Conservation (phyloP, 495 filamentous ascomycete genomes). For the Aspergillus diversus region DNA sequence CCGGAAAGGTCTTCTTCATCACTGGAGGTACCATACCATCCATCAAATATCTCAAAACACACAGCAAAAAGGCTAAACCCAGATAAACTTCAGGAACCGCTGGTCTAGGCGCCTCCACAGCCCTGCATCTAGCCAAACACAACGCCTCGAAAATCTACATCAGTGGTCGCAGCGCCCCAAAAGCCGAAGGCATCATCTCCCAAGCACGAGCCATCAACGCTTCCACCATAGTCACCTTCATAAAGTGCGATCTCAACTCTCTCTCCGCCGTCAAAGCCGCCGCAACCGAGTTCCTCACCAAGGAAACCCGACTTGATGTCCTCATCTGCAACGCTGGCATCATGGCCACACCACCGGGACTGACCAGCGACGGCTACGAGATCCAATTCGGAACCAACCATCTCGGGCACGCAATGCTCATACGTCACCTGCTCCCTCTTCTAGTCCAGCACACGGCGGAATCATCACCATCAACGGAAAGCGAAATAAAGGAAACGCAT, state of each 20-base stretch:
- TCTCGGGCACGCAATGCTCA: slow-evolving; percentile 66
- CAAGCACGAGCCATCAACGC: slow-evolving; percentile 4
- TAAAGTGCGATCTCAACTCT: slow-evolving; percentile 52
- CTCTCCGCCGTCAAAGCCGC: slow-evolving; percentile 45
- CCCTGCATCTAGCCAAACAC: slow-evolving; percentile 57
- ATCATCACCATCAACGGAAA: background rate
- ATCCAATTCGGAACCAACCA: slow-evolving; percentile 72
- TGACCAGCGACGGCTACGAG: slow-evolving; percentile 67
- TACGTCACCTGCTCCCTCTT: slow-evolving; percentile 59
- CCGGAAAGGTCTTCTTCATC: slow-evolving; percentile 57
- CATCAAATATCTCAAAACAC: background rate
- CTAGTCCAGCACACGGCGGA: slow-evolving; percentile 29
- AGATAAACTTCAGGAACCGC: slow-evolving; percentile 32
- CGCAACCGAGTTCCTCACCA: slow-evolving; percentile 35
- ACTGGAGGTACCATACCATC: slow-evolving; percentile 53
- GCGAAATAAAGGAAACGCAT: background rate
- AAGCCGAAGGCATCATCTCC: slow-evolving; percentile 49
- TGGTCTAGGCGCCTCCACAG: slow-evolving; percentile 62
- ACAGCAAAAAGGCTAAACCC: background rate
- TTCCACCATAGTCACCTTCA: slow-evolving; percentile 38
- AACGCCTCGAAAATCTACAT: slow-evolving; percentile 60
- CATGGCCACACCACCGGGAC: slow-evolving; percentile 53
- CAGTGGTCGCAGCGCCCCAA: slow-evolving; percentile 52
- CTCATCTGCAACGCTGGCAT: slow-evolving; percentile 73
- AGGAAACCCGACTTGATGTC: slow-evolving; percentile 50